These are phyloP conservation scores for Eutrema yunnanense DNA, from an alignment of 345 rosid genomes.

Conservation along the genomic window DNA sequence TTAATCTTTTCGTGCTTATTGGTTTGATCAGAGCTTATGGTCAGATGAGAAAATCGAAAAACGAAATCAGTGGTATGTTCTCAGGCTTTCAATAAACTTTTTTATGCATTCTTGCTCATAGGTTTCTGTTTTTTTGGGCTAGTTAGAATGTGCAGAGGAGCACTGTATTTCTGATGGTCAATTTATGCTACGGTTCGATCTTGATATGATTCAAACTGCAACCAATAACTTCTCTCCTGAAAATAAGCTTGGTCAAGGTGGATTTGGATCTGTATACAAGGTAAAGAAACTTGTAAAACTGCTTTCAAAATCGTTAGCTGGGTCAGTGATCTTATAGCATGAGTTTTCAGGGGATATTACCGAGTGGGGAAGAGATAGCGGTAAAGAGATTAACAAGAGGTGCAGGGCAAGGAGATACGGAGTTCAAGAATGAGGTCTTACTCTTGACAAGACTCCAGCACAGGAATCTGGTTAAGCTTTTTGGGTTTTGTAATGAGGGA, in stretches of 20 bases:
- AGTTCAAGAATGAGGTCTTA: neutral
- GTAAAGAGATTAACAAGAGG: neutral
- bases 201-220: neutral
- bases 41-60: neutral
- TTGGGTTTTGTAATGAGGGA: neutral
- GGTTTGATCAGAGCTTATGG: neutral
- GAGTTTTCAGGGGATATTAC: neutral
- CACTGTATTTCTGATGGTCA: neutral
- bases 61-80: slow-evolving; percentile 1
- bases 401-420: neutral
- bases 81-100: neutral
- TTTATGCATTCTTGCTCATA: neutral
- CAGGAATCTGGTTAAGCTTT: neutral
- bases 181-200: neutral
- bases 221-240: neutral
- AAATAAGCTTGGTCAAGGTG: neutral
- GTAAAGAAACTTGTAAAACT: neutral
- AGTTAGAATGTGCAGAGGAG: slow-evolving; percentile 1
- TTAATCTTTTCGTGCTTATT: slow-evolving; percentile 2
- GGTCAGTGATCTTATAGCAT: neutral
- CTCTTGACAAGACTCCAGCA: neutral
- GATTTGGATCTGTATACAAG: slow-evolving; percentile 1
- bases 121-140: neutral
- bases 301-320: neutral
- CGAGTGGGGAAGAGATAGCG: neutral